Base-by-base conservation (phyloP, 2,329 filamentous ascomycete species). In the Mollisiaceae sp. region DNA sequence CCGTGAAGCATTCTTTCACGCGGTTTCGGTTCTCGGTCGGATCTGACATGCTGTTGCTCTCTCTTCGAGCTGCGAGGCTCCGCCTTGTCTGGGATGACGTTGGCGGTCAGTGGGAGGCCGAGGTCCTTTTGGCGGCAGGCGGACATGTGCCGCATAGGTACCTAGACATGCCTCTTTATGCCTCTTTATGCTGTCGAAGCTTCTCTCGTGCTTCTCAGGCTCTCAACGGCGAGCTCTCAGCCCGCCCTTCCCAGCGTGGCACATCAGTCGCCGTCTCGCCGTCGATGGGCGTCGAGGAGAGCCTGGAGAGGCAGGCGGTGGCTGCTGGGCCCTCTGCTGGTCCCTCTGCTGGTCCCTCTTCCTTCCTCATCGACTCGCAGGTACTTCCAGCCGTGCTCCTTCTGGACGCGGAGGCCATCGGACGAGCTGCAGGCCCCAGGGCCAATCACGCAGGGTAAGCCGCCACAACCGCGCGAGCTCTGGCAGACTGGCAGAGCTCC, bases 331-430 rank as follows among this genome's bases (percentile, higher is more conserved):
- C 11, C 4, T 5, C 6, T 50, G n/a, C 45, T 50, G 45, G 45
- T 9, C 45, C 11, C 4, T 5, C 6, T 50, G n/a, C 45, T 50
- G 45, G 45, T 9, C 45, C 11, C 4, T 5, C 6, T 50, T 22
- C n/a, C 45, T 50, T 50, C 45, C 45, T 50, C 45, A 50, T 50
- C 45, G 45, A 50, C 45, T 9, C 45, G 45, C n/a, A 6, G n/a
- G 12, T 12, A 14, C 12, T 41, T 18, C 11, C 8, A 9, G 15
- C 38, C n/a, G n/a, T 11, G 11, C 22, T 50, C 18, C 20, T 20
- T 50, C 11, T n/a, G 45, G 45, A n/a, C 45, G n/a, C 5, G 45
- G n/a, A 50, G 45, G 20, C n/a, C 45, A 14, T 12, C 1, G 18
- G n/a, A 41, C 38, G 45, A 50, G 45, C 27, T 32, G 27, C 27